Base-by-base conservation (phyloP, 768 basidiomycete genomes). In the Zangia roseola region DNA sequence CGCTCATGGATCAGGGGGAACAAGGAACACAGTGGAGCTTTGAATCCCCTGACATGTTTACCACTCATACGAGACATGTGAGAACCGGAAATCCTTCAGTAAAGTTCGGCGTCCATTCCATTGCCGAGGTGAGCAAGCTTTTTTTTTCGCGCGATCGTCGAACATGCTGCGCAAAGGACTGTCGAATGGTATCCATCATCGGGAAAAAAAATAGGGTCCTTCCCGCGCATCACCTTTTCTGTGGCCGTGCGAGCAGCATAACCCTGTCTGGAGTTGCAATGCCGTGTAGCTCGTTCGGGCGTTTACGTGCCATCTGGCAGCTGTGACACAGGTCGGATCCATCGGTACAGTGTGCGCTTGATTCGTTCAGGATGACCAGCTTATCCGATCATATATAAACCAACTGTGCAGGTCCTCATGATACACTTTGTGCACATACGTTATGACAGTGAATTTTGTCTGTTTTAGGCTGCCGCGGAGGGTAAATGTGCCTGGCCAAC, bases 381-480 rank as follows among this genome's bases (percentile, higher is more conserved):
- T 40, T 52, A 47, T 30, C 43, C 31, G 45, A 54, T 40, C 41
- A 10, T 12, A 25, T 16, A 25, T 19, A 17, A 37, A 21, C 28
- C 33, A 38, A 40, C 37, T 16, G 24, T 38, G 24, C 49, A 53
- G 49, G 41, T 45, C 45, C 31, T 31, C 49, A 47, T 40, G 12
- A 35, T 31, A 38, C 14, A 16, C 45, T 41, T 41, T 43, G 44
- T 13, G 40, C 45, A 33, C 39, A 34, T 53, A 40, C 17, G 47
- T 61, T 40, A 53, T 26, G 42, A 28, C 13, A 41, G 31, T 34
- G 5, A 44, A 45, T 19, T 24, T 49, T 45, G 47, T 53, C 41
- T 31, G 43, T 47, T 44, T 45, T 31, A 28, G 19, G 50, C 42
- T 45, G 53, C 58, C 66, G 60, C 58, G 58, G 59, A 50, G 28